These are phyloP conservation scores for Corrigiola litoralis DNA, from an alignment of 179 eudicot species.

Conservation along the genomic window DNA sequence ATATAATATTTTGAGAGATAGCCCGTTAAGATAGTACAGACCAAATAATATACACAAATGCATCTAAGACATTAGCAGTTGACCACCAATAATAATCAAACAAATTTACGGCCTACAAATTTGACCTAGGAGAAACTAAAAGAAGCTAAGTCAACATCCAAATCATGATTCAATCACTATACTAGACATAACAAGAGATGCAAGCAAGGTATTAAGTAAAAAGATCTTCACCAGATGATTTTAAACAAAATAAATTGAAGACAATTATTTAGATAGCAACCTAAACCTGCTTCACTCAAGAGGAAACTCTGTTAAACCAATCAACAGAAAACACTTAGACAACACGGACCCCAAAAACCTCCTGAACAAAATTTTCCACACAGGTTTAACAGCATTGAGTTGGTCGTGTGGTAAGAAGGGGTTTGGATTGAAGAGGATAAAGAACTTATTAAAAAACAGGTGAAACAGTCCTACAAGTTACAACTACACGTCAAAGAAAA, in stretches of 20 bases:
- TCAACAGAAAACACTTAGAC: background rate
- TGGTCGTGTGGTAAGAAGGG: too few relatives aligned
- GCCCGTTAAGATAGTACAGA: background rate
- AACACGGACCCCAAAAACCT: background rate
- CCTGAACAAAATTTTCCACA: too few relatives aligned
- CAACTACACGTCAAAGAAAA: too few relatives aligned
- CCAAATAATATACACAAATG: background rate
- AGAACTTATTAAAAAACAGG: too few relatives aligned
- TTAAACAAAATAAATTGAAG: background rate
- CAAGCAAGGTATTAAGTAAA: too few relatives aligned
- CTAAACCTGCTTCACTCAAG: background rate
- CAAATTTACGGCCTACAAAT: too few relatives aligned
- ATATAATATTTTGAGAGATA: conserved; percentile 8
- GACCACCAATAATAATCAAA: background rate
- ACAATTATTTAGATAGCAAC: background rate
- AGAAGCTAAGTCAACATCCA: background rate
- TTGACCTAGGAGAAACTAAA: too few relatives aligned
- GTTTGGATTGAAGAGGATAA: too few relatives aligned
- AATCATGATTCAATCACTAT: too few relatives aligned
- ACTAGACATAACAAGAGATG: too few relatives aligned
- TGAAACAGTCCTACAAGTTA: too few relatives aligned
- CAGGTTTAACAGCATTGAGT: too few relatives aligned
- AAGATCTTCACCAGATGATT: background rate
- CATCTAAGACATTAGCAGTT: background rate
- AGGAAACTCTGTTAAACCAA: background rate